Percentiles rank a stretch among this genome's conserved stretches.
phyloP scores from a whole-genome alignment of 768 basidiomycete genomes.

The Pulveroboletus sp. region DNA sequence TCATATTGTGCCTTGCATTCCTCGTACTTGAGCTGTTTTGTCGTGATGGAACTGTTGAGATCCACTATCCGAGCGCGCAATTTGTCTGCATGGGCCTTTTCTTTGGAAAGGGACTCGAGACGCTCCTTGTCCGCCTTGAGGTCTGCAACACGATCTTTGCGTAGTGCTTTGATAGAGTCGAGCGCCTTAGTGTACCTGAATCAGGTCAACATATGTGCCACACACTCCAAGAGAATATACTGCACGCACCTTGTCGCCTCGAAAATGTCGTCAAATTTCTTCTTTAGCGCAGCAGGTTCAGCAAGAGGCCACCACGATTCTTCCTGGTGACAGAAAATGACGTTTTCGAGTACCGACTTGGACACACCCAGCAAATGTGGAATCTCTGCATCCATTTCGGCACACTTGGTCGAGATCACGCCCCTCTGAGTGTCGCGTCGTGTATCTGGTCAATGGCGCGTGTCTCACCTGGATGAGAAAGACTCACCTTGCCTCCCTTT shows the following conservation, averaged over 20 bases:
- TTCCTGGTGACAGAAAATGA: conserved; percentile 99
- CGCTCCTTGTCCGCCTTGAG: conserved; percentile 92
- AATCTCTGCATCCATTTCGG: conserved; percentile 94
- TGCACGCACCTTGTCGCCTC: conserved; percentile 84
- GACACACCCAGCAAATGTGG: conserved; percentile 93
- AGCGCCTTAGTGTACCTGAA: conserved; percentile 97
- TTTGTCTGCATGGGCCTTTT: conserved; percentile 87
- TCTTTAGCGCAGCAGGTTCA: conserved; percentile 88
- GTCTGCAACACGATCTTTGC: conserved; percentile 88
- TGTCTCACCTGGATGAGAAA: not conserved
- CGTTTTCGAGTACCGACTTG: conserved; percentile 97
- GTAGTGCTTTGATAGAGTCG: conserved; percentile 83
- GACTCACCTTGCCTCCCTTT: conserved; percentile 70
- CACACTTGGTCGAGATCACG: conserved; percentile 95
- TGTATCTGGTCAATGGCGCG: not conserved
- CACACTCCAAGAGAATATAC: not conserved
- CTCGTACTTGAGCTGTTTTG: conserved; percentile 74
- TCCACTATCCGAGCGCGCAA: conserved; percentile 65
- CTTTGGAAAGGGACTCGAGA: conserved; percentile 68
- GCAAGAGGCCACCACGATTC: conserved; percentile 98
- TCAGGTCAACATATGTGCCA: not conserved
- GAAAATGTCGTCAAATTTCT: conserved; percentile 99
- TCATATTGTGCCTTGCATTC: conserved; percentile 66
- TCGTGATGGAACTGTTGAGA: conserved; percentile 56
- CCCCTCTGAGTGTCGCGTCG: conserved; percentile 52